Conservation (phyloP, 1,284 basidiomycete genomes). For the Grifola frondosa region DNA sequence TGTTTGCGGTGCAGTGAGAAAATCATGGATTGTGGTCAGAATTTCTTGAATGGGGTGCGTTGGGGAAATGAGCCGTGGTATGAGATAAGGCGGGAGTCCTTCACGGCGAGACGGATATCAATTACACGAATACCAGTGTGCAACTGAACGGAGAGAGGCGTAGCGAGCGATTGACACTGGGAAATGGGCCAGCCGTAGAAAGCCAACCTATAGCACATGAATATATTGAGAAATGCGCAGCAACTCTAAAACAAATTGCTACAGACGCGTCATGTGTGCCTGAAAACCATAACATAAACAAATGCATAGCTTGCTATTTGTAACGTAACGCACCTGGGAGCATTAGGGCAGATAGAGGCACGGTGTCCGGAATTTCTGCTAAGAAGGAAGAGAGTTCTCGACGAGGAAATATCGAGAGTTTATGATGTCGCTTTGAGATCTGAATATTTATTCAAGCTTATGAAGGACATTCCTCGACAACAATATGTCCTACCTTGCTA, state of each 20-base stretch:
- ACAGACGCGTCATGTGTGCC: conserved; percentile 74
- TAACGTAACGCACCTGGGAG: conserved; percentile 77
- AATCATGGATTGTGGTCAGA: conserved; percentile 58
- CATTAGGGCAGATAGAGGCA: conserved; percentile 66
- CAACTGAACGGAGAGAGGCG: conserved; percentile 59
- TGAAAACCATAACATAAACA: conserved; percentile 17
- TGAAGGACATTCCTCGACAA: neutral
- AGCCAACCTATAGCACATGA: conserved; percentile 54
- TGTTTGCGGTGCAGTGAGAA: conserved; percentile 58
- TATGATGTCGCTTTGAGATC: conserved; percentile 35
- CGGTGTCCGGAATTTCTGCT: conserved; percentile 62
- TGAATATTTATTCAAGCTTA: conserved; percentile 9
- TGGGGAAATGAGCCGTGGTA: conserved; percentile 81
- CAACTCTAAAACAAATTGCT: neutral
- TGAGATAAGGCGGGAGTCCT: conserved; percentile 62
- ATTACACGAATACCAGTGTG: conserved; percentile 72
- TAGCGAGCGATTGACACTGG: conserved; percentile 63
- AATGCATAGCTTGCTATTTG: too few species aligned
- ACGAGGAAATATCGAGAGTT: conserved; percentile 53
- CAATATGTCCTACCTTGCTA: conserved; percentile 42
- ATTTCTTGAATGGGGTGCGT: conserved; percentile 65
- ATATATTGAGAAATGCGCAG: neutral
- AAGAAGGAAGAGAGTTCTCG: conserved; percentile 63
- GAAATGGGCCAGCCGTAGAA: conserved; percentile 80
- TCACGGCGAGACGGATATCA: conserved; percentile 76